Conservation (phyloP, 108 stramenopile genomes). For the Nitzschia sp. region DNA sequence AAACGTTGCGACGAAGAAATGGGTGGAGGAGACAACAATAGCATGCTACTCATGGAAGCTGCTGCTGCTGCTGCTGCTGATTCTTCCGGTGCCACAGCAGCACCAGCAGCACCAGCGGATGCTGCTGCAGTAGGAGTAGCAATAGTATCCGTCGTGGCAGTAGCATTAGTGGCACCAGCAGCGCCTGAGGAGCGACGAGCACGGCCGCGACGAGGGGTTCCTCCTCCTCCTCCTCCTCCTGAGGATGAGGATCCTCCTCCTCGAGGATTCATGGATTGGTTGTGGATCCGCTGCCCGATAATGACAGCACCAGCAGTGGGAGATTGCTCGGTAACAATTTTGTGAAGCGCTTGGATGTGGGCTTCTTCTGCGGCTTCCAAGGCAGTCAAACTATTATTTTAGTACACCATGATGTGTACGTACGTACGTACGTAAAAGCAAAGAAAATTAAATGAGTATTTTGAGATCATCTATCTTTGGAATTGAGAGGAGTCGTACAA, state of each 20-base stretch:
- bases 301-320: neutral
- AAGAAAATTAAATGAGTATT: too few relatives aligned
- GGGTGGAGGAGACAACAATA: neutral
- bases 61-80: neutral
- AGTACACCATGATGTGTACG: too few relatives aligned
- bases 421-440: too few relatives aligned
- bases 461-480: too few relatives aligned
- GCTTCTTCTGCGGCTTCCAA: conserved; percentile 27
- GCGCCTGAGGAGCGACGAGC: neutral
- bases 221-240: too few relatives aligned
- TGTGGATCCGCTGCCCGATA: conserved; percentile 3
- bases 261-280: neutral
- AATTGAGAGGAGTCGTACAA: too few relatives aligned
- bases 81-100: neutral
- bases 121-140: neutral
- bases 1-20: conserved; percentile 16
- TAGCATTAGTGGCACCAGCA: neutral
- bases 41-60: neutral
- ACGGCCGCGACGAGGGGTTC: neutral
- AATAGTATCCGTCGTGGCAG: neutral
- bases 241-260: too few relatives aligned
- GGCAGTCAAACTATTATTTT: conserved; percentile 8
- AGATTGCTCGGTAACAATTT: conserved; percentile 6
- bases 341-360: neutral
- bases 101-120: neutral